These are phyloP conservation scores for Phytophthora colocasiae DNA, from an alignment of 352 stramenopile genomes.

Conservation along the genomic window DNA sequence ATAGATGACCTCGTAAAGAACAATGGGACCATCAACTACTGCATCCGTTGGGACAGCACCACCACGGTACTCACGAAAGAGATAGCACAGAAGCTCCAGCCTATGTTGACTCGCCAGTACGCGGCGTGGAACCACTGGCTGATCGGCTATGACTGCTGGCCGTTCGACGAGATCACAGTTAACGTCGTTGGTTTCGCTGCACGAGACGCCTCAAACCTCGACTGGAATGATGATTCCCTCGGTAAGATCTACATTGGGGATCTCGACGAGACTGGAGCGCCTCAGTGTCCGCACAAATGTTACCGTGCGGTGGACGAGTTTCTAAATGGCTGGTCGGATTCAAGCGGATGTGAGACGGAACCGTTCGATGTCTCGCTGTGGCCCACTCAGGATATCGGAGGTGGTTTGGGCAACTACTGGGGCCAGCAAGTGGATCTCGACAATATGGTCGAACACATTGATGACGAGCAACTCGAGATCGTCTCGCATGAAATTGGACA, in stretches of 20 bases:
- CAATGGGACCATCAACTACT: constrained; percentile 46
- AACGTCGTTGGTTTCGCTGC: constrained; percentile 27
- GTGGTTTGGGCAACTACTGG: constrained; percentile 26
- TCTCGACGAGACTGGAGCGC: constrained; percentile 24
- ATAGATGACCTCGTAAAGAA: constrained; percentile 44
- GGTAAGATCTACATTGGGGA: constrained; percentile 32
- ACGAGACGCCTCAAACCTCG: constrained; percentile 24
- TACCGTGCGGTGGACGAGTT: constrained; percentile 23
- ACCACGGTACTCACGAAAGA: constrained; percentile 37
- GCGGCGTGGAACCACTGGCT: constrained; percentile 37
- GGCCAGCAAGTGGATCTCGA: constrained; percentile 34
- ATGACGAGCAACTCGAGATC: constrained; percentile 29
- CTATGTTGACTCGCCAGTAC: constrained; percentile 41
- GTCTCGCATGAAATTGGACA: constrained; percentile 46
- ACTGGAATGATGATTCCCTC: constrained; percentile 45
- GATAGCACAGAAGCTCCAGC: constrained; percentile 43
- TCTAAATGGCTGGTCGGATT: constrained; percentile 13
- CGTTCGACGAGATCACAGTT: constrained; percentile 30
- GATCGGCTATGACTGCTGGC: constrained; percentile 33
- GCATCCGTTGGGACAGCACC: constrained; percentile 50
- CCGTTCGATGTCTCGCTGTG: constrained; percentile 48
- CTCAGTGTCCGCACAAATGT: constrained; percentile 35
- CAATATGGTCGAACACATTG: constrained; percentile 30
- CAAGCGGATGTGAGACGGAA: constrained; percentile 34
- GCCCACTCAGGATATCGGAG: constrained; percentile 30